Evolutionary conservation across 2,329 filamentous ascomycete genomes (phyloP), one percentile per base, ranked within the genome.

Genomic region (Anisogramma anomala): DNA sequence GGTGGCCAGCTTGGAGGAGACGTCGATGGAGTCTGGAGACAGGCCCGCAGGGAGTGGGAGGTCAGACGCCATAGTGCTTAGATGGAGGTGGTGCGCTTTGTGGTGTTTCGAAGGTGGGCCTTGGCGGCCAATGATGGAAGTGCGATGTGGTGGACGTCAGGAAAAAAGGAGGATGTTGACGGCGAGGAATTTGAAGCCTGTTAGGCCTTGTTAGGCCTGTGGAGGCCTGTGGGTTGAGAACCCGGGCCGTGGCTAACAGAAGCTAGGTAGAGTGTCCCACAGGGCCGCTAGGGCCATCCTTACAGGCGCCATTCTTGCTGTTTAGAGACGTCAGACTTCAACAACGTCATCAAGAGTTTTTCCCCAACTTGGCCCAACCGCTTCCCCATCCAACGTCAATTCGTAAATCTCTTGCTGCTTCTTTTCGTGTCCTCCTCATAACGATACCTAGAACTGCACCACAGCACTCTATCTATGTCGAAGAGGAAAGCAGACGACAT

Each of bases 1-100:
- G 45, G 78, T 71, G 54, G 85, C 80, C 40, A 95, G 76, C 54
- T 87, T 78, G 19, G 87, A 85, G 40, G 94, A 74, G 51, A 86
- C 77, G 66, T 94, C 88, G 64, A 95, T 85, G 36, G 78, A 77
- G 60, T 88, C 81, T 20, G 88, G 83, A 36, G 84, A 74, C 48
- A 91, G 82, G 42, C 81, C 77, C 3, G 73, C 64, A 23, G 80
- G 71, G 55, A 71, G 67, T 17, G 62, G 65, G 54, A 62, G 36
- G 13, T 31, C 27, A 25, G 36, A 35, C 20, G 31, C 15, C 25
- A 26, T 32, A 15, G 15, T 32, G 30, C 9, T 18, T 3, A 15
- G 9, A 1, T n/a, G n/a, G 26, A n/a, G 22, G 7, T 11, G 19
- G 15, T 8, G 3, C 26, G 26, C 10, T 28, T 28, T 13, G 26